phyloP scores from a whole-genome alignment of 1,139 yeast species.

The Pichia sp. region DNA sequence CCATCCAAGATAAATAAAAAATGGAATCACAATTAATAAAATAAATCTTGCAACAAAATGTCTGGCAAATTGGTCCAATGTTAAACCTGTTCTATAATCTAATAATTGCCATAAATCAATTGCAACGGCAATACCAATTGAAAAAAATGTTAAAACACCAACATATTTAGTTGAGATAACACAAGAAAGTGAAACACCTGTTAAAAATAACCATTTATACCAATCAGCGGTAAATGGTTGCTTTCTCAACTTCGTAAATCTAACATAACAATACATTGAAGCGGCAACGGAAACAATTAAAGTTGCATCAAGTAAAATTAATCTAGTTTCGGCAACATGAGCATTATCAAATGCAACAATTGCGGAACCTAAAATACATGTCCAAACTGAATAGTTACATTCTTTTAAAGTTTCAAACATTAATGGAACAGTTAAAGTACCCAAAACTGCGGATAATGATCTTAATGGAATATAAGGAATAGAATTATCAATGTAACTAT shows the following conservation, averaged over 20 bases:
- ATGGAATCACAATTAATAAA: constrained; percentile 74
- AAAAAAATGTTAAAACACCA: constrained; percentile 84
- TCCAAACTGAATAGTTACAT: constrained; percentile 69
- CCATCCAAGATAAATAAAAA: constrained; percentile 81
- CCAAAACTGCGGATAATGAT: constrained; percentile 72
- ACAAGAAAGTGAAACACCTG: constrained; percentile 83
- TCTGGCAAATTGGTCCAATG: constrained; percentile 49
- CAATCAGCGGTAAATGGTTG: constrained; percentile 62
- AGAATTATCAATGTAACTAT: constrained; percentile 62
- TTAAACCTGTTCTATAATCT: constrained; percentile 64
- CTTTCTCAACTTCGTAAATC: constrained; percentile 67
- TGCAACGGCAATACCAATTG: constrained; percentile 80
- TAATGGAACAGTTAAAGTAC: constrained; percentile 75
- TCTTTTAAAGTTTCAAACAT: constrained; percentile 80
- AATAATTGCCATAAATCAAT: constrained; percentile 84
- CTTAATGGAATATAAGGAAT: constrained; percentile 92
- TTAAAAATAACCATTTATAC: constrained; percentile 82
- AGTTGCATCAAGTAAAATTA: constrained; percentile 88
- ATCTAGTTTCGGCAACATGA: constrained; percentile 83
- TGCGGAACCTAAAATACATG: constrained; percentile 76
- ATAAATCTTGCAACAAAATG: constrained; percentile 76
- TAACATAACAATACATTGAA: constrained; percentile 71
- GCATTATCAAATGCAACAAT: constrained; percentile 87
- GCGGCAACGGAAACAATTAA: constrained; percentile 75
- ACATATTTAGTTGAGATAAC: constrained; percentile 94